phyloP scores from a whole-genome alignment of 345 rosid genomes.

The Sisymbrium altissimum region DNA sequence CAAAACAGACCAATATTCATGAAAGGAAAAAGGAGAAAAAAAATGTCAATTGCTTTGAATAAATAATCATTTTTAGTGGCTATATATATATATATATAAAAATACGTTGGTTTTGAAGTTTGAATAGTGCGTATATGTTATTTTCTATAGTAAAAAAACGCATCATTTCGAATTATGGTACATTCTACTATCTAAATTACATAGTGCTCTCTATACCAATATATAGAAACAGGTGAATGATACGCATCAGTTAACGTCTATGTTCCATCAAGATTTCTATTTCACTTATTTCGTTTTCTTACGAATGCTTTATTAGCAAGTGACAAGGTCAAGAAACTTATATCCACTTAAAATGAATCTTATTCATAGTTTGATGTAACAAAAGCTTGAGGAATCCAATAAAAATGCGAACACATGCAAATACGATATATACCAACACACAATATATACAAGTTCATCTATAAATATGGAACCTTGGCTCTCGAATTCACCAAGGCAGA shows the following conservation, averaged over 20 bases:
- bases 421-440: background rate
- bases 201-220: too few relatives aligned
- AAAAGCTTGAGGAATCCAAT: slow-evolving; percentile 16
- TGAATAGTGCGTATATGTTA: too few relatives aligned
- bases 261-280: background rate
- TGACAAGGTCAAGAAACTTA: background rate
- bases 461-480: slow-evolving; percentile 27
- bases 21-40: too few relatives aligned
- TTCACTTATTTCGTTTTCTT: background rate
- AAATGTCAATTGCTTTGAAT: too few relatives aligned
- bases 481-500: slow-evolving; percentile 4
- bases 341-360: slow-evolving; percentile 22
- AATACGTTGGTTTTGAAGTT: too few relatives aligned
- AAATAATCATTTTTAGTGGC: too few relatives aligned
- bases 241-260: background rate
- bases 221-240: background rate
- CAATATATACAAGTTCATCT: slow-evolving; percentile 12
- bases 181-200: too few relatives aligned
- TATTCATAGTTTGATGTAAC: slow-evolving; percentile 30
- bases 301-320: background rate
- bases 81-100: too few relatives aligned
- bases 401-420: background rate
- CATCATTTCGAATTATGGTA: too few relatives aligned
- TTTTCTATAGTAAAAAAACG: too few relatives aligned
- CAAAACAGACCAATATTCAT: too few relatives aligned